A percentile compares a stretch with the other conserved stretches of the same genome.
phyloP scores from a whole-genome alignment of 345 rosid genomes.

The Euphorbia lathyris region DNA sequence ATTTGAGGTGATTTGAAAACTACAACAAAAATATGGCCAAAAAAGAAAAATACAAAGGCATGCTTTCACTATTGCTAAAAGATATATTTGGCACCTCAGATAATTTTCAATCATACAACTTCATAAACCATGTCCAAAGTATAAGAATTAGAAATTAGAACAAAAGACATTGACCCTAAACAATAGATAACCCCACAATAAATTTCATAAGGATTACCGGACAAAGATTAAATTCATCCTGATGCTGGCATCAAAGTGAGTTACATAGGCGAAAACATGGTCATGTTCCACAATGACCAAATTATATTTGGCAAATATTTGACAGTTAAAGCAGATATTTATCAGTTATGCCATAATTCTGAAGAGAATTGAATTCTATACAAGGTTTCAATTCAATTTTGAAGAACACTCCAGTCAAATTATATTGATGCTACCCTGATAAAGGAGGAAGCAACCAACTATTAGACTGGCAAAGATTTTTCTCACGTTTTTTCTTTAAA shows the following conservation, averaged over 20 bases:
- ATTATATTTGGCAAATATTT: not conserved
- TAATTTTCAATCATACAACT: not conserved
- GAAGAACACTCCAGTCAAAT: not conserved
- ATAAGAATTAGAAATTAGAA: not conserved
- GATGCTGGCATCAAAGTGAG: not conserved
- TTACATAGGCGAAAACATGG: not conserved
- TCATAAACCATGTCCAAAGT: not conserved
- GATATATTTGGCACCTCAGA: not conserved
- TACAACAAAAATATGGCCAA: not conserved
- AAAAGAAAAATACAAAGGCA: not conserved
- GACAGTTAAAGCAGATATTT: not conserved
- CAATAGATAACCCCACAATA: not conserved
- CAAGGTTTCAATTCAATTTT: not conserved
- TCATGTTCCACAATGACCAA: not conserved
- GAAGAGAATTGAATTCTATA: not conserved
- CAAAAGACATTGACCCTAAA: not conserved
- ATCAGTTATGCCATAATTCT: not conserved
- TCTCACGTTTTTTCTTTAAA: not conserved
- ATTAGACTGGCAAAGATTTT: not conserved
- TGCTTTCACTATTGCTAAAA: not conserved
- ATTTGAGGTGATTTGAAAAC: not conserved
- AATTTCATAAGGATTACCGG: not conserved
- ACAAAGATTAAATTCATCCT: not conserved
- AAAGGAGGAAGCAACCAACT: not conserved
- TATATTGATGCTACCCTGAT: too few relatives aligned